A percentile compares a stretch with the other conserved stretches of the same genome.
Evolutionary conservation across 106 monocot species (phyloP).

Genomic region (Hemerocallis citrina): DNA sequence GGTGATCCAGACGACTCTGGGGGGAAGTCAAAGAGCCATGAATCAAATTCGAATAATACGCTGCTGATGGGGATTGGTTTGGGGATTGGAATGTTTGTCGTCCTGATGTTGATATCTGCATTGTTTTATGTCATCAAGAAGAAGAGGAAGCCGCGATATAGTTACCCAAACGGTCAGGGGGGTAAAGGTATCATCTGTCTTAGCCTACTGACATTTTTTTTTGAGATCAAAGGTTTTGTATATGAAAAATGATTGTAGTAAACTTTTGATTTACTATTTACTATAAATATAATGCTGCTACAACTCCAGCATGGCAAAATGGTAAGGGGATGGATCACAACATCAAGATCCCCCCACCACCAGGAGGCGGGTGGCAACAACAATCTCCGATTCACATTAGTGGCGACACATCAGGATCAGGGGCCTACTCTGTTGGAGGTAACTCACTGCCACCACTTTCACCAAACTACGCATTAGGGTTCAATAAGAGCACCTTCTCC

Average conservation of each 20-base stretch:
- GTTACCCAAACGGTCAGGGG: conserved; percentile 8
- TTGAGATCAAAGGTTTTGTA: background rate
- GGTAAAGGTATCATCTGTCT: conserved; percentile 8
- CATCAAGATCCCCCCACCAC: conserved; percentile 22
- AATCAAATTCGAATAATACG: conserved; percentile 6
- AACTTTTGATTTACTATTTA: background rate
- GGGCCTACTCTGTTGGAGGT: background rate
- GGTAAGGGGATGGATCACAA: conserved; percentile 3
- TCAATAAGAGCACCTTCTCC: conserved; percentile 67
- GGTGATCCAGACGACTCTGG: background rate
- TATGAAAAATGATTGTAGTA: background rate
- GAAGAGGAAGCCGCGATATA: conserved; percentile 28
- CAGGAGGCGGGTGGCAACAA: conserved; percentile 20
- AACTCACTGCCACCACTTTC: conserved; percentile 30
- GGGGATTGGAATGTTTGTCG: conserved; percentile 38
- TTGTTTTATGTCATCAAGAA: conserved; percentile 32
- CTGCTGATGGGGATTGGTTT: conserved; percentile 26
- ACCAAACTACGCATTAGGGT: conserved; percentile 26
- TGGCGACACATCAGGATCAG: background rate
- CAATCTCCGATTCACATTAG: conserved; percentile 7
- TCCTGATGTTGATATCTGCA: conserved; percentile 22
- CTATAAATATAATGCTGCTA: conserved; percentile 15
- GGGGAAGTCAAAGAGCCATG: background rate
- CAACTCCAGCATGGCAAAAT: conserved; percentile 17
- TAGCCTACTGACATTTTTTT: background rate